Percentiles rank a stretch among this genome's conserved stretches.
Conservation (phyloP, 2,329 filamentous ascomycete genomes). For the Aspergillus quadricinctus region DNA sequence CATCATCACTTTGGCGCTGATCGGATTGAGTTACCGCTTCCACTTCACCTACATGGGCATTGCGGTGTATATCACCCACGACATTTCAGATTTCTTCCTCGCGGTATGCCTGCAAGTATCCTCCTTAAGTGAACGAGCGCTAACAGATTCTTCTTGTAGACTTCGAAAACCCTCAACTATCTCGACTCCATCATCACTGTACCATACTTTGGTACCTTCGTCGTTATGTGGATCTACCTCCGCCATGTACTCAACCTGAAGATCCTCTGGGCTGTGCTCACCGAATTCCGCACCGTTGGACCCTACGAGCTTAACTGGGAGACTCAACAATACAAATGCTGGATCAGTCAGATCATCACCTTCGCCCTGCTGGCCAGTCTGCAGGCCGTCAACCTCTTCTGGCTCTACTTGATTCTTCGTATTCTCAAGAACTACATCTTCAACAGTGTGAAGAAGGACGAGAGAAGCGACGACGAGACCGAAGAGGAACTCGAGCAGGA, state of each 20-base stretch:
- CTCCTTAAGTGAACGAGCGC: not conserved
- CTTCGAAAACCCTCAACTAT: conserved; percentile 89
- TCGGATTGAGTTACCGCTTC: conserved; percentile 85
- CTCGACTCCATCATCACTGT: conserved; percentile 72
- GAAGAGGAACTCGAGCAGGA: conserved; percentile 32
- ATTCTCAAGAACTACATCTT: conserved; percentile 42
- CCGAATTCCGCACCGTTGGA: conserved; percentile 45
- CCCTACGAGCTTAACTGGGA: conserved; percentile 48
- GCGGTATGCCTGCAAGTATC: conserved; percentile 53
- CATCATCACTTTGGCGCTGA: conserved; percentile 79
- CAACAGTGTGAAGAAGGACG: conserved; percentile 36
- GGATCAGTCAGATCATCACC: conserved; percentile 46
- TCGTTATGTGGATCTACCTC: conserved; percentile 80
- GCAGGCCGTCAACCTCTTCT: conserved; percentile 45
- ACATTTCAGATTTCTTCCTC: conserved; percentile 93
- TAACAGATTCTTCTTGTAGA: conserved; percentile 46
- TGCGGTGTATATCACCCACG: conserved; percentile 89
- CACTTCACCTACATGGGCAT: conserved; percentile 95
- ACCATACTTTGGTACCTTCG: conserved; percentile 81
- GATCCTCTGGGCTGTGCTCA: conserved; percentile 44
- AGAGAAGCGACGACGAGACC: conserved; percentile 44
- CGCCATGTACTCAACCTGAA: conserved; percentile 64
- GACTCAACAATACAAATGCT: conserved; percentile 47
- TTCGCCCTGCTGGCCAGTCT: conserved; percentile 42
- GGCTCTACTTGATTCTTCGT: conserved; percentile 44